phyloP scores from a whole-genome alignment of 169 alveolate genomes.

The Plasmodium billcollinsi region DNA sequence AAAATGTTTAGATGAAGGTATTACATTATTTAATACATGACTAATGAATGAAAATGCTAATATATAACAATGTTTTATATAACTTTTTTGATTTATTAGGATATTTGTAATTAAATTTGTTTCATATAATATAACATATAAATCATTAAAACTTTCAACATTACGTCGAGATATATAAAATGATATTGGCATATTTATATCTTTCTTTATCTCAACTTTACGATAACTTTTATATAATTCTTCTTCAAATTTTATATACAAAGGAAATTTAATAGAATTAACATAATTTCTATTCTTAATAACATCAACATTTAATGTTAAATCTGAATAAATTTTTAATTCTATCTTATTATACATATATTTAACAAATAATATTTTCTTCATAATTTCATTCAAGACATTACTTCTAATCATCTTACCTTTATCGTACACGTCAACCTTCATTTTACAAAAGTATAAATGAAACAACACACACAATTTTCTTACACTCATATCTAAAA shows the following conservation, averaged over 20 bases:
- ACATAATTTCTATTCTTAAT: constrained; percentile 27
- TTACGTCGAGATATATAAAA: constrained; percentile 54
- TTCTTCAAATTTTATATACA: constrained; percentile 44
- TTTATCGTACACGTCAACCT: constrained; percentile 51
- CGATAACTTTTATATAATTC: constrained; percentile 44
- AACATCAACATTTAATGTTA: constrained; percentile 30
- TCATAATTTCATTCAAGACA: constrained; percentile 66
- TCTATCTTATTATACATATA: constrained; percentile 66
- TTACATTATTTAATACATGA: constrained; percentile 46
- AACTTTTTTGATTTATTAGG: constrained; percentile 72
- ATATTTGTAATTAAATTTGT: constrained; percentile 69
- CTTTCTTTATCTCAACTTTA: constrained; percentile 60
- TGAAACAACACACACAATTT: constrained; percentile 63
- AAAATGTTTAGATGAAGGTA: constrained; percentile 65
- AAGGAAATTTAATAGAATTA: constrained; percentile 65
- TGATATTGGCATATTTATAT: constrained; percentile 64
- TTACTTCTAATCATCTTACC: constrained; percentile 37
- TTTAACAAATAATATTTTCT: constrained; percentile 37
- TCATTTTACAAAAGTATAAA: constrained; percentile 59
- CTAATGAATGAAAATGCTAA: constrained; percentile 61
- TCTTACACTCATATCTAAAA: constrained; percentile 73
- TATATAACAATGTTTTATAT: constrained; percentile 65
- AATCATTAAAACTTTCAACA: constrained; percentile 28
- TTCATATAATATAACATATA: constrained; percentile 57
- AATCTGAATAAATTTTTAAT: constrained; percentile 18